Evolutionary conservation across 495 filamentous ascomycete genomes (phyloP).

Genomic region (Cladorrhinum samala): DNA sequence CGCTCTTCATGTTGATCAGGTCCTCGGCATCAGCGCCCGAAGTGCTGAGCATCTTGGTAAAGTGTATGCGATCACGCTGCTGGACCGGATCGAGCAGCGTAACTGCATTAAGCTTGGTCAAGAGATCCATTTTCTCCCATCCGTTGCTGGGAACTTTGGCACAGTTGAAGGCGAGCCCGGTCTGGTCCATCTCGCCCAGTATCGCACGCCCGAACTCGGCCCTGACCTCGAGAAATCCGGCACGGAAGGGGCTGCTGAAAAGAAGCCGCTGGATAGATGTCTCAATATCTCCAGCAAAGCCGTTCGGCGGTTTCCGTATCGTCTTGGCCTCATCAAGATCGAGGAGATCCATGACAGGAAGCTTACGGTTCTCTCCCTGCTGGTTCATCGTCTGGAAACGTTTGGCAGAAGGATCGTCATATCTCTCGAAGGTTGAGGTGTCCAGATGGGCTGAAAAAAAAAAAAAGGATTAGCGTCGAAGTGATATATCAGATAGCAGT

Average conservation of each 20-base stretch:
- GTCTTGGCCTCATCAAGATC: not conserved
- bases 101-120: constrained; percentile 14
- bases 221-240: constrained; percentile 32
- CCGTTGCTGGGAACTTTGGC: constrained; percentile 4
- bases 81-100: not conserved
- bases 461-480: too few relatives aligned
- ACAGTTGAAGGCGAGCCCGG: constrained; percentile 16
- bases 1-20: constrained; percentile 25
- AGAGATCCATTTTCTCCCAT: constrained; percentile 18
- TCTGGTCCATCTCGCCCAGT: constrained; percentile 17
- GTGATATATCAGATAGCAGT: not conserved
- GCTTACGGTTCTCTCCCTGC: not conserved
- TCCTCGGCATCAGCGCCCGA: constrained; percentile 30
- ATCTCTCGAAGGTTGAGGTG: not conserved
- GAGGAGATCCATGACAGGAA: not conserved
- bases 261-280: constrained; percentile 11
- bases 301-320: not conserved
- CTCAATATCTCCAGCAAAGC: constrained; percentile 11
- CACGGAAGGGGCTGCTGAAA: constrained; percentile 8
- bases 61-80: constrained; percentile 18
- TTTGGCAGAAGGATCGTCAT: not conserved
- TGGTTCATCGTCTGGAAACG: constrained; percentile 1
- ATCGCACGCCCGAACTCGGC: constrained; percentile 41
- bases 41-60: constrained; percentile 38
- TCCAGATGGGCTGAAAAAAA: too few relatives aligned